Conservation (phyloP, 2,329 filamentous ascomycete genomes). For the Hypoxylon sp. region DNA sequence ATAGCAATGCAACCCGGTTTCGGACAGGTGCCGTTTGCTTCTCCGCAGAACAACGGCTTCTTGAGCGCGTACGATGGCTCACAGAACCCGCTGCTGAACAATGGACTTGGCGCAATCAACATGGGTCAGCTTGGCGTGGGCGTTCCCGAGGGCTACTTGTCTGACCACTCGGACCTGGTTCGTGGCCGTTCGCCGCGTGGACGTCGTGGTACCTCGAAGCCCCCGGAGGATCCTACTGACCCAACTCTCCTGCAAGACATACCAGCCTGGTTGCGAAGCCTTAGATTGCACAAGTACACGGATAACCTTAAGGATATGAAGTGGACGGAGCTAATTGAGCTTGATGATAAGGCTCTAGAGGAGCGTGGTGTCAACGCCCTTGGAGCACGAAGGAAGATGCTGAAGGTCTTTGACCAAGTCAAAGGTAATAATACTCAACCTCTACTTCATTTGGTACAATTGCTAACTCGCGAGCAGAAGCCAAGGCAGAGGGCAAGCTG, state of each 20-base stretch:
- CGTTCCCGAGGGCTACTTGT: slow-evolving; percentile 87
- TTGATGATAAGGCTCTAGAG: slow-evolving; percentile 94
- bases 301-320: slow-evolving; percentile 98
- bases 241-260: slow-evolving; percentile 92
- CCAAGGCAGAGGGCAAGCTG: slow-evolving; percentile 81
- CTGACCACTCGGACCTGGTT: slow-evolving; percentile 91
- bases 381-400: slow-evolving; percentile 95
- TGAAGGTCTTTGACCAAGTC: slow-evolving; percentile 99
- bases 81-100: slow-evolving; percentile 76
- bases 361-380: slow-evolving; percentile 94
- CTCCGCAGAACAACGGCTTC: slow-evolving; percentile 95
- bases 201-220: slow-evolving; percentile 94
- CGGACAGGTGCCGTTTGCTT: slow-evolving; percentile 79
- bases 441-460: slow-evolving; percentile 3
- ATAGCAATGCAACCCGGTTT: slow-evolving; percentile 81
- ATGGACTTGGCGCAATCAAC: slow-evolving; percentile 78
- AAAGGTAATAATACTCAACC: slow-evolving; percentile 68
- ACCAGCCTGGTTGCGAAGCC: slow-evolving; percentile 92
- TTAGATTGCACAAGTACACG: slow-evolving; percentile 98
- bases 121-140: slow-evolving; percentile 79
- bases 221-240: slow-evolving; percentile 97
- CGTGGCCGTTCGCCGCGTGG: slow-evolving; percentile 94
- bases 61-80: slow-evolving; percentile 85
- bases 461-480: slow-evolving; percentile 67
- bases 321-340: slow-evolving; percentile 91